Evolutionary conservation across 2,329 filamentous ascomycete species (phyloP).

Genomic region (Neonectria sp.): DNA sequence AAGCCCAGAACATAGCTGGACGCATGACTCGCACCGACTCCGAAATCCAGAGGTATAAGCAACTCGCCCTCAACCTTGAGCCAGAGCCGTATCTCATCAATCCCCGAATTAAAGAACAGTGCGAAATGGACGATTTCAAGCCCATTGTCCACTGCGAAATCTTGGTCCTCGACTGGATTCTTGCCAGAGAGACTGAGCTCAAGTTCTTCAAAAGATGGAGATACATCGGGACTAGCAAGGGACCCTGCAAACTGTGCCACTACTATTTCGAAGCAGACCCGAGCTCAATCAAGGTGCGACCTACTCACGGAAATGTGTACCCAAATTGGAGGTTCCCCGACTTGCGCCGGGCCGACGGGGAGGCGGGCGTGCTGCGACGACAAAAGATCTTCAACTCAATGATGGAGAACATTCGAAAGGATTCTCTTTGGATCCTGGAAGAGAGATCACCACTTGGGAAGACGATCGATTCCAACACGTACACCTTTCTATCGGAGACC

Average conservation of each 20-base stretch:
- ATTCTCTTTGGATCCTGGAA: conserved; percentile 47
- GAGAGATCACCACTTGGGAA: conserved; percentile 47
- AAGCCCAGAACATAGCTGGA: conserved; percentile 40
- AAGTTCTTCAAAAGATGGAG: conserved; percentile 51
- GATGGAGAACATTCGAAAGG: conserved; percentile 45
- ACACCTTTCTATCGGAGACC: conserved; percentile 31
- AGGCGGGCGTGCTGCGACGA: conserved; percentile 20
- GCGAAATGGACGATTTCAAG: conserved; percentile 30
- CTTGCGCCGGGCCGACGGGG: conserved; percentile 36
- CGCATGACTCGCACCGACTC: conserved; percentile 34
- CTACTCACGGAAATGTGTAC: conserved; percentile 57
- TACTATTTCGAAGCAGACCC: conserved; percentile 54
- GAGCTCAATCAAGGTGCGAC: conserved; percentile 47
- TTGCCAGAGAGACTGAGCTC: conserved; percentile 5
- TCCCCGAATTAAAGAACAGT: conserved; percentile 36
- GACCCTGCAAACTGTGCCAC: conserved; percentile 56
- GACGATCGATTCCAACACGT: conserved; percentile 52
- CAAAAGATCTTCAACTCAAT: conserved; percentile 47
- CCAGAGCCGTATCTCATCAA: conserved; percentile 42
- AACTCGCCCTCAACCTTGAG: conserved; percentile 41
- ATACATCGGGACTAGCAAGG: conserved; percentile 61
- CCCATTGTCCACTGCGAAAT: conserved; percentile 52
- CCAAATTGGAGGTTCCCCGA: conserved; percentile 56
- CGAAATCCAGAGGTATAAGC: conserved; percentile 22
- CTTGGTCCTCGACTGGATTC: conserved; percentile 46